Evolutionary conservation across 1,139 yeast genomes (phyloP).

Genomic region (Kurtzmaniella quercitrusa): DNA sequence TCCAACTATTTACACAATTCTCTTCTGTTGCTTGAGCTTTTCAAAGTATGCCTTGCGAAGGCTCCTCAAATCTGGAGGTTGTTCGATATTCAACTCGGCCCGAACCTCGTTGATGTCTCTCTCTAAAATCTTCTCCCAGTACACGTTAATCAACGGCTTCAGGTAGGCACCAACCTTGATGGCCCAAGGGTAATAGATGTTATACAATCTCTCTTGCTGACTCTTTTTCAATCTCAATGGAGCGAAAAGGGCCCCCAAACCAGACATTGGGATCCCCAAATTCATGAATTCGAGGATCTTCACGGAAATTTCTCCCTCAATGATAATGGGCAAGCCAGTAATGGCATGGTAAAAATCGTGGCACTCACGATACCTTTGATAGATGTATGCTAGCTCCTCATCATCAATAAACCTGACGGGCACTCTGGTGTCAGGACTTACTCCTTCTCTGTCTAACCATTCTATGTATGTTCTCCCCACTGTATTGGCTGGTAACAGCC

Average conservation of each 20-base stretch:
- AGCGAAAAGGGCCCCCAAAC: slow-evolving; percentile 83
- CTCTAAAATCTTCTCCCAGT: slow-evolving; percentile 86
- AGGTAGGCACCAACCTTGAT: slow-evolving; percentile 66
- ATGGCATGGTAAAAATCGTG: slow-evolving; percentile 96
- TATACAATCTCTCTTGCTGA: slow-evolving; percentile 50
- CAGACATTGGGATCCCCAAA: slow-evolving; percentile 94
- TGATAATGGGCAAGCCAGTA: slow-evolving; percentile 82
- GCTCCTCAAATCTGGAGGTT: slow-evolving; percentile 72
- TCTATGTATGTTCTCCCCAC: slow-evolving; percentile 73
- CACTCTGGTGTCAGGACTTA: slow-evolving; percentile 89
- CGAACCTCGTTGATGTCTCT: slow-evolving; percentile 72
- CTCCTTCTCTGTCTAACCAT: slow-evolving; percentile 86
- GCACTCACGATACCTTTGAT: slow-evolving; percentile 90
- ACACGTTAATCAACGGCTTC: slow-evolving; percentile 78
- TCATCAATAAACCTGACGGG: slow-evolving; percentile 84
- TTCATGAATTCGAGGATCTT: slow-evolving; percentile 91
- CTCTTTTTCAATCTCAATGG: slow-evolving; percentile 63
- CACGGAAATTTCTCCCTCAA: slow-evolving; percentile 94
- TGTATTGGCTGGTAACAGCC: slow-evolving; percentile 61
- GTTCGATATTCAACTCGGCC: slow-evolving; percentile 63
- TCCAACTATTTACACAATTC: slow-evolving; percentile 8
- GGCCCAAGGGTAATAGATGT: slow-evolving; percentile 89
- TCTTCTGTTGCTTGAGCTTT: slow-evolving; percentile 23
- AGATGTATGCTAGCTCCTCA: slow-evolving; percentile 86
- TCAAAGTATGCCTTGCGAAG: slow-evolving; percentile 46